phyloP scores from a whole-genome alignment of 176 grass and related monocot species.

The Secale cereale region DNA sequence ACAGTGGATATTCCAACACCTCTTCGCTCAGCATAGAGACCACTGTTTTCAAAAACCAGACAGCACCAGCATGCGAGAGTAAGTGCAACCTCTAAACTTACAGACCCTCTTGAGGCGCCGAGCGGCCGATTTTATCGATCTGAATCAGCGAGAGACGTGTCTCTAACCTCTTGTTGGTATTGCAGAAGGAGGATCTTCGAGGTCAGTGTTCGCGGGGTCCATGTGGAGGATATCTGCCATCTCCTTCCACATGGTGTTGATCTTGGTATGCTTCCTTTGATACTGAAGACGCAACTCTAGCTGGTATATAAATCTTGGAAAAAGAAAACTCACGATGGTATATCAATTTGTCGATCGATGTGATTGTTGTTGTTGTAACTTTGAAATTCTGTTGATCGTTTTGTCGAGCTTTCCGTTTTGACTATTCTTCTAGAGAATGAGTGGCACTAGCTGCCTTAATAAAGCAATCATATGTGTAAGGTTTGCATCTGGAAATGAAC shows the following conservation, averaged over 20 bases:
- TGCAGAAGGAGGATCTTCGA: slow-evolving; percentile 40
- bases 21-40: slow-evolving; percentile 27
- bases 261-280: slow-evolving; percentile 47
- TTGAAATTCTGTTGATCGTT: not conserved
- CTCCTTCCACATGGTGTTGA: slow-evolving; percentile 42
- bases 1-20: slow-evolving; percentile 49
- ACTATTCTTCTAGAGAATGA: slow-evolving; percentile 3
- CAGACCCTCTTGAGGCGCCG: not conserved
- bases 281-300: not conserved
- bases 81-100: slow-evolving; percentile 14
- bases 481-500: not conserved
- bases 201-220: not conserved
- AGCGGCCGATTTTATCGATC: not conserved
- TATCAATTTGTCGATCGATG: not conserved
- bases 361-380: slow-evolving; percentile 19
- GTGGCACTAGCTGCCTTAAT: slow-evolving; percentile 17
- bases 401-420: slow-evolving; percentile 16
- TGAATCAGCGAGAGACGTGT: not conserved
- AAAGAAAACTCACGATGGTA: not conserved
- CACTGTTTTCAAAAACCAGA: not conserved
- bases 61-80: slow-evolving; percentile 49
- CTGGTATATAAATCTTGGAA: not conserved
- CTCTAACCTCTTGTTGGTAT: slow-evolving; percentile 20
- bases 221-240: slow-evolving; percentile 36
- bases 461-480: slow-evolving; percentile 4